These are phyloP conservation scores for Tricholoma saponaceum DNA, from an alignment of 768 basidiomycete species.

Conservation along the genomic window DNA sequence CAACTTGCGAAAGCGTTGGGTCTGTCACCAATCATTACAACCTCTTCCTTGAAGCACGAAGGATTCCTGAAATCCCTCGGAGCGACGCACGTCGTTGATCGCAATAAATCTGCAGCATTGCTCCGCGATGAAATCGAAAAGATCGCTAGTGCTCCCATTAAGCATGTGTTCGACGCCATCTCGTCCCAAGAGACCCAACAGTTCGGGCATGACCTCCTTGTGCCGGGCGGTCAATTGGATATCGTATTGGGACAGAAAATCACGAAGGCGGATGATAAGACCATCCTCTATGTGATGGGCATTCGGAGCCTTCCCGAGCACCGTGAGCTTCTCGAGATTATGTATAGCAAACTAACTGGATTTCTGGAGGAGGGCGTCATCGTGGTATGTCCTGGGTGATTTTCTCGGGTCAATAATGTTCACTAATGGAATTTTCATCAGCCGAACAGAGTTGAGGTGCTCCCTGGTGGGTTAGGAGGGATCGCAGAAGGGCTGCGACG, in stretches of 20 bases:
- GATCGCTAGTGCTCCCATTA: neutral
- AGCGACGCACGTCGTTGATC: slow-evolving; percentile 35
- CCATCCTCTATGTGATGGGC: neutral
- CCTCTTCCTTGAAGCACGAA: slow-evolving; percentile 24
- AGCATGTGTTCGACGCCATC: slow-evolving; percentile 4
- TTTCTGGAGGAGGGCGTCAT: neutral
- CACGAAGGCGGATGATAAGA: neutral
- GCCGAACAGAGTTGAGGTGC: slow-evolving; percentile 39
- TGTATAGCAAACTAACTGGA: neutral
- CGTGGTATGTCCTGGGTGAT: neutral
- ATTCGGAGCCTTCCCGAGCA: neutral
- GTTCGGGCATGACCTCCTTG: neutral
- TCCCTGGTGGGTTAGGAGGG: slow-evolving; percentile 36
- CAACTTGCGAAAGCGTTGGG: slow-evolving; percentile 34
- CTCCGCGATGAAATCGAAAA: slow-evolving; percentile 14
- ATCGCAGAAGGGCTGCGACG: slow-evolving; percentile 31
- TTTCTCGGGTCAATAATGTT: neutral
- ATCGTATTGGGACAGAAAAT: neutral
- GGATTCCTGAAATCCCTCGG: slow-evolving; percentile 32
- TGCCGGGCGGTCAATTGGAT: neutral
- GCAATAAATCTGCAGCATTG: neutral
- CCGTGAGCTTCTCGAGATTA: neutral
- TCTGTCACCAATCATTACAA: slow-evolving; percentile 39
- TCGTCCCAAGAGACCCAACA: slow-evolving; percentile 1
- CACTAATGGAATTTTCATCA: slow-evolving; percentile 3